phyloP scores from a whole-genome alignment of 1,284 basidiomycete genomes.

The Porogramme epimiltina region DNA sequence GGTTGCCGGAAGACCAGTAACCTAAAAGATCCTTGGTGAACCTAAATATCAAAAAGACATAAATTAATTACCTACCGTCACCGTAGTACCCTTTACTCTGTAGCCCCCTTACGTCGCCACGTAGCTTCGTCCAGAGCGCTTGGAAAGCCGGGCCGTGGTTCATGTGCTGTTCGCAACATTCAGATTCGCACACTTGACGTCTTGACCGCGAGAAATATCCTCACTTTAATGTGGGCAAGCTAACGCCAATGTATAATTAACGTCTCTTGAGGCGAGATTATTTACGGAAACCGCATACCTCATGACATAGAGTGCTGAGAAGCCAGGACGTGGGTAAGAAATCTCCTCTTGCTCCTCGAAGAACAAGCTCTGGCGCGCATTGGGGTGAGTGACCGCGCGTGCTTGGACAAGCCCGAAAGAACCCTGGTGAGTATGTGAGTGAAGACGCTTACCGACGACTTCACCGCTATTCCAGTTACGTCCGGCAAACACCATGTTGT shows the following conservation, averaged over 20 bases:
- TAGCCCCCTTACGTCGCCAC: constrained; percentile 63
- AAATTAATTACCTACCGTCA: constrained; percentile 70
- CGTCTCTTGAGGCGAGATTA: too few relatives aligned
- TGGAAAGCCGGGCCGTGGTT: constrained; percentile 77
- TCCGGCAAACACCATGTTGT: constrained; percentile 75
- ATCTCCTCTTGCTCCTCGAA: constrained; percentile 59
- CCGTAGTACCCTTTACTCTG: constrained; percentile 77
- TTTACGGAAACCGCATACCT: constrained; percentile 45
- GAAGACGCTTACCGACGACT: constrained; percentile 68
- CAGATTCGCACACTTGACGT: neutral
- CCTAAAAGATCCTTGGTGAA: too few relatives aligned
- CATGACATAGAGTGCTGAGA: constrained; percentile 80
- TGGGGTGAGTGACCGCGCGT: too few relatives aligned
- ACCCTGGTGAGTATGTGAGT: too few relatives aligned
- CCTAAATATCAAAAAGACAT: too few relatives aligned
- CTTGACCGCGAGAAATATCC: constrained; percentile 5
- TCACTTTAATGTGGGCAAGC: constrained; percentile 79
- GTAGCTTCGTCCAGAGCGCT: constrained; percentile 65
- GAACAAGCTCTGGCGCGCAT: constrained; percentile 60
- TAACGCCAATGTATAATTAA: too few relatives aligned
- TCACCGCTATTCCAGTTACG: constrained; percentile 83
- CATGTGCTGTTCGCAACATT: constrained; percentile 57
- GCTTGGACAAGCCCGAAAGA: too few relatives aligned
- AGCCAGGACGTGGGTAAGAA: constrained; percentile 68
- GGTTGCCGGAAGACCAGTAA: constrained; percentile 77